A percentile compares a stretch with the other conserved stretches of the same genome.
Conservation (phyloP, 2,329 filamentous ascomycete genomes). For the Phialophora chinensis region DNA sequence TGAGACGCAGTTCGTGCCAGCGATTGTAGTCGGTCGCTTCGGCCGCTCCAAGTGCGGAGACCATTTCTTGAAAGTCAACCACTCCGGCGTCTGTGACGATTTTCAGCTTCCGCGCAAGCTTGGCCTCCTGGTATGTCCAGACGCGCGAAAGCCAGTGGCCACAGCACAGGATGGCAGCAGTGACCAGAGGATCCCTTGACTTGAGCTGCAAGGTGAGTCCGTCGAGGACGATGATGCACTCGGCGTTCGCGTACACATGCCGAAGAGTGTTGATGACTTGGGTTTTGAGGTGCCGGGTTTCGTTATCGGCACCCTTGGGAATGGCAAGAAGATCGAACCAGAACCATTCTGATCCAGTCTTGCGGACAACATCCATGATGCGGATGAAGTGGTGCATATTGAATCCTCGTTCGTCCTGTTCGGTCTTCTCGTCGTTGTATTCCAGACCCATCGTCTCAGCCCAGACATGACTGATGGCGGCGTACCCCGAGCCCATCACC, state of each 20-base stretch:
- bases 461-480: neutral
- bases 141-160: neutral
- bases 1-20: neutral
- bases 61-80: neutral
- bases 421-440: neutral
- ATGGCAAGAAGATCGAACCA: neutral
- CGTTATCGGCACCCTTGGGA: neutral
- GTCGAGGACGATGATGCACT: neutral
- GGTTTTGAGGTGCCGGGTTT: neutral
- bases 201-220: neutral
- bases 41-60: neutral
- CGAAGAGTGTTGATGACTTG: neutral
- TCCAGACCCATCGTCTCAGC: neutral
- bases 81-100: neutral
- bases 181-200: neutral
- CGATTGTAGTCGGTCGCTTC: neutral
- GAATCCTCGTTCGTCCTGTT: neutral
- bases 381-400: neutral
- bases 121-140: neutral
- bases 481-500: neutral
- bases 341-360: neutral
- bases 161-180: neutral
- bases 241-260: neutral
- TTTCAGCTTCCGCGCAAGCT: neutral
- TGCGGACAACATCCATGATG: neutral